A percentile compares a stretch with the other conserved stretches of the same genome.
Evolutionary conservation across 2,329 filamentous ascomycete species (phyloP).

Genomic region (Exutisphaerella laricina): DNA sequence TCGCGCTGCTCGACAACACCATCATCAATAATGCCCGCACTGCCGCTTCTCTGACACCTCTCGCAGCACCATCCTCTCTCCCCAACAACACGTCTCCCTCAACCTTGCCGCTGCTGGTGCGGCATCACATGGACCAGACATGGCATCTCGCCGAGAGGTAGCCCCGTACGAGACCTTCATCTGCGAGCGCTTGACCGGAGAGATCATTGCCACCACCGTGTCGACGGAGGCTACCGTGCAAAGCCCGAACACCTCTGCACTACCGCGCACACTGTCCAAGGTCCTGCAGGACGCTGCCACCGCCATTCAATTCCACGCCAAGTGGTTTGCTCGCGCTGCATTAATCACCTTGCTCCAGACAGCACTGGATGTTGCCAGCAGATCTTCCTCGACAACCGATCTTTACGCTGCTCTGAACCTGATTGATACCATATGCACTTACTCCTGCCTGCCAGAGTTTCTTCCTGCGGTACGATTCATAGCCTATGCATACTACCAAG

Average conservation of each 20-base stretch:
- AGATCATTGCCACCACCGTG: slow-evolving; percentile 13
- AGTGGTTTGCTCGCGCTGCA: slow-evolving; percentile 29
- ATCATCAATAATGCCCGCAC: too few relatives aligned
- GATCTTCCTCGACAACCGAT: slow-evolving; percentile 28
- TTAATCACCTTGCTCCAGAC: slow-evolving; percentile 22
- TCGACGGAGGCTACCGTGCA: slow-evolving; percentile 3
- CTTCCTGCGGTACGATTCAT: slow-evolving; percentile 25
- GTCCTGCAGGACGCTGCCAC: slow-evolving; percentile 23
- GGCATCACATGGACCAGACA: slow-evolving; percentile 9
- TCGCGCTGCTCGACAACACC: too few relatives aligned
- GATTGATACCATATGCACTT: slow-evolving; percentile 29
- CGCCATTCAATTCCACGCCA: slow-evolving; percentile 28
- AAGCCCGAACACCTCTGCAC: slow-evolving; percentile 2
- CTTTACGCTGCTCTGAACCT: slow-evolving; percentile 27
- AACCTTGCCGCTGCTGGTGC: slow-evolving; percentile 5
- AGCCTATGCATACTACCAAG: slow-evolving; percentile 29
- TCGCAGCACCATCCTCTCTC: slow-evolving; percentile 13
- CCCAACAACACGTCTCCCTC: slow-evolving; percentile 3
- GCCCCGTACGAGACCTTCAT: slow-evolving; percentile 25
- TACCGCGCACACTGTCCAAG: slow-evolving; percentile 12
- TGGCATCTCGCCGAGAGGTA: slow-evolving; percentile 16
- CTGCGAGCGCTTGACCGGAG: slow-evolving; percentile 22
- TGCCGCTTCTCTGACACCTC: slow-evolving; percentile 5
- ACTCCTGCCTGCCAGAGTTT: slow-evolving; percentile 25
- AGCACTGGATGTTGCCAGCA: slow-evolving; percentile 23